phyloP scores from a whole-genome alignment of 495 filamentous ascomycete species.

The Paragyromitra xinjiangensis region DNA sequence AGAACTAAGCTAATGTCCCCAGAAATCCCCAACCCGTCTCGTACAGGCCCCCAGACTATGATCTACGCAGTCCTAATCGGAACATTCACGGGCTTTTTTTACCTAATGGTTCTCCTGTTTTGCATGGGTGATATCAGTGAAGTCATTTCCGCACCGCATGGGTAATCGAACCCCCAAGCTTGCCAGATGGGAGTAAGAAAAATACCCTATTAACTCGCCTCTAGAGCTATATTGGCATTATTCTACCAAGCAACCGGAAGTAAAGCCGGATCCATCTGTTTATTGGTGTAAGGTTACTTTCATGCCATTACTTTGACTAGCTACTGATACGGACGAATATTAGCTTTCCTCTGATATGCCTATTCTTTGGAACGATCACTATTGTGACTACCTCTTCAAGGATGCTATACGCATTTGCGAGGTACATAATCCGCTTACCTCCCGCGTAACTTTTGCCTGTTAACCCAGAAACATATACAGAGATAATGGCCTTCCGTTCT shows the following conservation, averaged over 20 bases:
- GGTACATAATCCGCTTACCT: background rate
- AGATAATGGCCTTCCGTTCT: conserved; percentile 76
- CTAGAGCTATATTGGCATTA: conserved; percentile 71
- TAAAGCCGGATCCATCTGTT: conserved; percentile 71
- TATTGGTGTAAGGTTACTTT: conserved; percentile 67
- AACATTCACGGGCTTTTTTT: conserved; percentile 72
- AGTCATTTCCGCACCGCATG: conserved; percentile 69
- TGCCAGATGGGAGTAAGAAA: conserved; percentile 17
- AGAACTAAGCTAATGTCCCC: background rate
- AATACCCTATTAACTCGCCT: background rate
- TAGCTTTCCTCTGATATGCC: conserved; percentile 74
- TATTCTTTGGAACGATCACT: conserved; percentile 74
- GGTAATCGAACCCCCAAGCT: conserved; percentile 51
- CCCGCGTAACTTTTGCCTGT: background rate
- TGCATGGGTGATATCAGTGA: conserved; percentile 68
- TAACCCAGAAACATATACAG: conserved; percentile 56
- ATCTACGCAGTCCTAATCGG: conserved; percentile 75
- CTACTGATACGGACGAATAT: conserved; percentile 57
- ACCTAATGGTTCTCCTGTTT: conserved; percentile 72
- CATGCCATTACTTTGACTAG: conserved; percentile 56
- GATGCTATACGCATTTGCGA: conserved; percentile 79
- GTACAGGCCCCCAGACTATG: conserved; percentile 77
- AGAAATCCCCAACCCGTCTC: conserved; percentile 75
- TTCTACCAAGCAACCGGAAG: conserved; percentile 74
- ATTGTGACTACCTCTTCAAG: conserved; percentile 81